Evolutionary conservation across 1,139 yeast species (phyloP).

Genomic region (Insectozyma bohioensis): DNA sequence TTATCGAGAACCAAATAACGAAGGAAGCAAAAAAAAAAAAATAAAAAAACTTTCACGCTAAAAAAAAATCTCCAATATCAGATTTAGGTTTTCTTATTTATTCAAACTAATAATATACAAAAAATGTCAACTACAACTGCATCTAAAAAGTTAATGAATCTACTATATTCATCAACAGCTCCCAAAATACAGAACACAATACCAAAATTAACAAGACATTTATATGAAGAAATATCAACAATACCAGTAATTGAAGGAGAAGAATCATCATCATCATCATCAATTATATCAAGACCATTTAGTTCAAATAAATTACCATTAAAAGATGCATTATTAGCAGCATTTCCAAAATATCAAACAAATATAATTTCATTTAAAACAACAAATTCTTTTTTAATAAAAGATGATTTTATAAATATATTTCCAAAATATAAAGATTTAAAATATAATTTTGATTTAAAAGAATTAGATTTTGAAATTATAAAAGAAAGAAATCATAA

Average conservation of each 20-base stretch:
- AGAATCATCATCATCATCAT: background rate
- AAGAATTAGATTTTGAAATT: slow-evolving; percentile 23
- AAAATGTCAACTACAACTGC: slow-evolving; percentile 21
- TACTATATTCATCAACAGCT: slow-evolving; percentile 31
- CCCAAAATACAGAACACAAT: slow-evolving; percentile 21
- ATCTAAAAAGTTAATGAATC: slow-evolving; percentile 29
- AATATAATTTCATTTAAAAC: slow-evolving; percentile 38
- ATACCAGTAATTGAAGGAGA: background rate
- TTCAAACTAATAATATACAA: too few species aligned
- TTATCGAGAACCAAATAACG: too few species aligned
- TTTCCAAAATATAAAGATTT: slow-evolving; percentile 36
- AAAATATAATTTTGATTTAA: slow-evolving; percentile 16
- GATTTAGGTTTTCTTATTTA: too few species aligned
- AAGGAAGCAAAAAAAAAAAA: too few species aligned
- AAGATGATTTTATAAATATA: slow-evolving; percentile 38
- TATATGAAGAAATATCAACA: slow-evolving; percentile 1
- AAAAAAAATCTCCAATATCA: too few species aligned
- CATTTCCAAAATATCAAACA: slow-evolving; percentile 15
- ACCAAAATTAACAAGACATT: slow-evolving; percentile 3
- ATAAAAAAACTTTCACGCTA: too few species aligned
- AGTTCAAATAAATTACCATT: slow-evolving; percentile 9
- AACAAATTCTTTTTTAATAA: slow-evolving; percentile 34
- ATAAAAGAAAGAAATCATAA: slow-evolving; percentile 47
- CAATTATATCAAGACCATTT: too few species aligned
- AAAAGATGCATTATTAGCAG: slow-evolving; percentile 8